These are phyloP conservation scores for Nemania serpens DNA, from an alignment of 2,329 filamentous ascomycete genomes.

Conservation along the genomic window DNA sequence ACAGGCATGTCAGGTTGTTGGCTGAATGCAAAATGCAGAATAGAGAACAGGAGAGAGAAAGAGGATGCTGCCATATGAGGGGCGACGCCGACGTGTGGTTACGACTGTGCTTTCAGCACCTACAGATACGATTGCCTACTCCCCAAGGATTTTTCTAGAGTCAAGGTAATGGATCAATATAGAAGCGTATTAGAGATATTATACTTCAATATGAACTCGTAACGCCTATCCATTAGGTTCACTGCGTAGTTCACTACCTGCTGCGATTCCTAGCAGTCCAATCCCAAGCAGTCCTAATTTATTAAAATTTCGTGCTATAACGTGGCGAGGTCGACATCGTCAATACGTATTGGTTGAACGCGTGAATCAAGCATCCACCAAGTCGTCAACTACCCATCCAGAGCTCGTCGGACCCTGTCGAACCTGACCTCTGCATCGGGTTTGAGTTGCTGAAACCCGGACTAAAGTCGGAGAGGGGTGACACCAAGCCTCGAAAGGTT, in stretches of 20 bases:
- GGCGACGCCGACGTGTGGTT: not conserved
- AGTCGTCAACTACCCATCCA: constrained; percentile 37
- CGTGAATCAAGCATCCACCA: not conserved
- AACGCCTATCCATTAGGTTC: constrained; percentile 1
- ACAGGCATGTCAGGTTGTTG: not conserved
- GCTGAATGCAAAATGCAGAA: not conserved
- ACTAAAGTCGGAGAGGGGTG: constrained; percentile 45
- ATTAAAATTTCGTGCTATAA: constrained; percentile 7
- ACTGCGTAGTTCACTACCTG: not conserved
- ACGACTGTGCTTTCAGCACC: not conserved
- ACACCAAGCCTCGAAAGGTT: constrained; percentile 39
- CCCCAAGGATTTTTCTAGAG: not conserved
- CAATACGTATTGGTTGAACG: not conserved
- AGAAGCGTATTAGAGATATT: not conserved
- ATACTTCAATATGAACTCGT: not conserved
- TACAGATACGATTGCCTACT: not conserved
- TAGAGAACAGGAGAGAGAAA: not conserved
- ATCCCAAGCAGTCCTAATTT: not conserved
- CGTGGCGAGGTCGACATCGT: constrained; percentile 1
- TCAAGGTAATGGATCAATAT: not conserved
- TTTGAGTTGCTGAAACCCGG: constrained; percentile 28
- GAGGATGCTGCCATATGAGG: not conserved
- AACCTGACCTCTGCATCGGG: constrained; percentile 43
- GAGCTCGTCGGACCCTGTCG: constrained; percentile 50
- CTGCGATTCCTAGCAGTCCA: not conserved